Conservation (phyloP, 352 stramenopile genomes). For the Peronospora farinosa region DNA sequence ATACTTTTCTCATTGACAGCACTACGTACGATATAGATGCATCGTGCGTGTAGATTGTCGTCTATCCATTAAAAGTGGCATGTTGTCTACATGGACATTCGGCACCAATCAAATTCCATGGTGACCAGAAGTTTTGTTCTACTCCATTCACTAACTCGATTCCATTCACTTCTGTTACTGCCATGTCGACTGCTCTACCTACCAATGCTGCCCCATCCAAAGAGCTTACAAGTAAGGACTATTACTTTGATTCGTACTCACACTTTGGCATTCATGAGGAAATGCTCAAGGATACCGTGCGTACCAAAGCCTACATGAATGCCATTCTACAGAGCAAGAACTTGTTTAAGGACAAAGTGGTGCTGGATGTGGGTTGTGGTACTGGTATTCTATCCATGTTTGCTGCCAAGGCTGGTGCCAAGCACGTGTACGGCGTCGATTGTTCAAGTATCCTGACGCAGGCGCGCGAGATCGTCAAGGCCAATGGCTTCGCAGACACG, state of each 20-base stretch:
- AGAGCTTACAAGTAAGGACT: constrained; percentile 91
- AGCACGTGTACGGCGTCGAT: constrained; percentile 92
- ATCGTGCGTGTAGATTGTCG: background rate
- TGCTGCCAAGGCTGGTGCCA: constrained; percentile 88
- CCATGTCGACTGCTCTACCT: constrained; percentile 35
- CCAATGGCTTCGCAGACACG: constrained; percentile 90
- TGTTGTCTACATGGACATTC: background rate
- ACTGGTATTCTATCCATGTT: constrained; percentile 97
- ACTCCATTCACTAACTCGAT: constrained; percentile 6
- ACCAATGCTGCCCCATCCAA: constrained; percentile 17
- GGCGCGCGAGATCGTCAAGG: constrained; percentile 91
- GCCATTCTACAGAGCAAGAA: constrained; percentile 95
- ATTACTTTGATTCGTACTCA: constrained; percentile 98
- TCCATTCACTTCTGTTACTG: background rate
- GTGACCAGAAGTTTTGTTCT: constrained; percentile 9
- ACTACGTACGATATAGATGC: background rate
- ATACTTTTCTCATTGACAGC: background rate
- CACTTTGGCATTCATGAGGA: constrained; percentile 98
- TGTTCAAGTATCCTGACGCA: constrained; percentile 93
- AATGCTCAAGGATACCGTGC: constrained; percentile 97
- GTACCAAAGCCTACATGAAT: constrained; percentile 96
- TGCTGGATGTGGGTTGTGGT: constrained; percentile 95
- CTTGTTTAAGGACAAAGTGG: constrained; percentile 95
- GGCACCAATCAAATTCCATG: constrained; percentile 26
- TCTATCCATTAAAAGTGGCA: background rate